A percentile compares a stretch with the other conserved stretches of the same genome.
phyloP scores from a whole-genome alignment of 2,329 filamentous ascomycete genomes.

The Hymenotorrendiella dingleyae region DNA sequence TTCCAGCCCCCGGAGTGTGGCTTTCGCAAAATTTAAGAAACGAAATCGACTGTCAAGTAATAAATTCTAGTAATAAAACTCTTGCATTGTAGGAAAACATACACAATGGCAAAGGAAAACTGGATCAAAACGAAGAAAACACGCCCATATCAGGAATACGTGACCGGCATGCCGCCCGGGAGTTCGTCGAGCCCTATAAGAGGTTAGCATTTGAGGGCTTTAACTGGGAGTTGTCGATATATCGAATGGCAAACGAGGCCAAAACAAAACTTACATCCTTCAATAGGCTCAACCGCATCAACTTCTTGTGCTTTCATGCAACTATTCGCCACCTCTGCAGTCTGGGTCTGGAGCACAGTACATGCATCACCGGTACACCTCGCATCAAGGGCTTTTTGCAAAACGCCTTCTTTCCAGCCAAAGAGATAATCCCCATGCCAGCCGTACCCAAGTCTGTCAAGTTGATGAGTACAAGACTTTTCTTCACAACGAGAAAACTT shows the following conservation, averaged over 20 bases:
- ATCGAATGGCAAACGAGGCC: neutral
- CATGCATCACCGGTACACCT: conserved; percentile 69
- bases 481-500: conserved; percentile 7
- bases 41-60: too few relatives aligned
- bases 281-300: conserved; percentile 43
- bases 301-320: conserved; percentile 42
- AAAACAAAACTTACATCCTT: conserved; percentile 36
- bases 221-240: too few relatives aligned
- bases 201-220: conserved; percentile 12
- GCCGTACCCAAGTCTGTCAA: conserved; percentile 40
- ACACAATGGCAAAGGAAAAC: too few relatives aligned
- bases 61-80: too few relatives aligned
- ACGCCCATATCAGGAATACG: too few relatives aligned
- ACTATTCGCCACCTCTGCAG: conserved; percentile 39
- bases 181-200: conserved; percentile 7
- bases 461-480: conserved; percentile 21
- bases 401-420: conserved; percentile 47
- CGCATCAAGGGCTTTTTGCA: conserved; percentile 47
- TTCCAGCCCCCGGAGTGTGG: too few relatives aligned
- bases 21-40: too few relatives aligned
- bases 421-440: conserved; percentile 54
- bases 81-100: too few relatives aligned
- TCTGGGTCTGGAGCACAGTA: conserved; percentile 38
- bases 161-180: conserved; percentile 8
- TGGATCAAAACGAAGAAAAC: too few relatives aligned